Evolutionary conservation across 345 rosid species (phyloP), one percentile per base, ranked within the genome.

Genomic region (Camelina neglecta): DNA sequence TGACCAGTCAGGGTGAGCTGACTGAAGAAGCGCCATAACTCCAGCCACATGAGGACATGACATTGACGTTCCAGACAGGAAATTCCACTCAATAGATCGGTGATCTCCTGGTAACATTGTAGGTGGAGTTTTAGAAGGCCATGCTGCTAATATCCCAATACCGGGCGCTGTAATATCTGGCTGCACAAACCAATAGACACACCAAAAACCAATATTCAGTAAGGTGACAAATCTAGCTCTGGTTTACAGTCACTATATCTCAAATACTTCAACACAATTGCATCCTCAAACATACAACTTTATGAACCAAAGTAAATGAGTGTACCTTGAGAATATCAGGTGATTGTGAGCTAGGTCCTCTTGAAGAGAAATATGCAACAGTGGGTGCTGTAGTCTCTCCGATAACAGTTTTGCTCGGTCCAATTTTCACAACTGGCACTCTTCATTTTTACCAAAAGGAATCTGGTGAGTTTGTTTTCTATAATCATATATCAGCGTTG

Each of bases 41-140:
- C 91, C 93, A 8, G 93, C 73, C 2, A 89, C 93, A 39, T 89
- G 93, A 63, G 97, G 95, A 71, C 93, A 83, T 2, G 97, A 81
- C 95, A 89, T 88, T 8, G 93, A 89, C 20, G 90, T 89, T 69
- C 95, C 95, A 1, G 93, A 84, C 58, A 63, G 89, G 24, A 92
- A 79, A 73, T 85, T 88, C 95, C 92, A 92, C 26, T 73, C 62
- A 42, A 85, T 75, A 0, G 71, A 78, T 7, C 84, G 80, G 4
- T 21, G 41, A 64, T 84, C 88, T 0, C 60, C 11, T 6, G 81
- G 72, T 4, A 63, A 56, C 50, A 56, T 13, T 31, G 84, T 73
- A 0, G 90, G 89, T 15, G 91, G 82, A 56, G 86, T 81, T n/a
- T 64, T 78, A n/a, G 87, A 45, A 39, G 94, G 91, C 92, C 93